Percentiles rank a stretch among this genome's conserved stretches.
Evolutionary conservation across 1,284 basidiomycete species (phyloP).

Genomic region (Inonotus hispidus): DNA sequence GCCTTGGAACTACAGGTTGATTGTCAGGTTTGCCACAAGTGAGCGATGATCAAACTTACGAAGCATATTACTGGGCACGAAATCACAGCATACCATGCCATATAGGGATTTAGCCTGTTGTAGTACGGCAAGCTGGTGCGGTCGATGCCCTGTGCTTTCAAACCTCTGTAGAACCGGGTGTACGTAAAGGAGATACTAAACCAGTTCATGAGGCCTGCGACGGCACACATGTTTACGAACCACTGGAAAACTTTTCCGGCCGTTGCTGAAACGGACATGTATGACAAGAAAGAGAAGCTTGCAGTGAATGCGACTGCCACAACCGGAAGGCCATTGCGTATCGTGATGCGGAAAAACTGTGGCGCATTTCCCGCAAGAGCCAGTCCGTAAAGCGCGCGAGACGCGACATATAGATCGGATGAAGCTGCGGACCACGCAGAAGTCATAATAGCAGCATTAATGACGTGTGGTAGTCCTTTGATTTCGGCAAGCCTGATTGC

Average conservation of each 20-base stretch:
- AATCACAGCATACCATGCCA: constrained; percentile 44
- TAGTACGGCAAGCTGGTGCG: constrained; percentile 36
- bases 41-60: constrained; percentile 40
- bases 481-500: not conserved
- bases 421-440: constrained; percentile 86
- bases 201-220: constrained; percentile 76
- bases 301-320: constrained; percentile 64
- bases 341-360: constrained; percentile 61
- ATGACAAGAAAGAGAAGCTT: constrained; percentile 66
- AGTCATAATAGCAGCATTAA: constrained; percentile 82
- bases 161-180: constrained; percentile 41
- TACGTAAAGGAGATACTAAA: constrained; percentile 47
- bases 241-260: constrained; percentile 71
- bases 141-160: constrained; percentile 38
- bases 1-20: constrained; percentile 53
- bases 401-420: constrained; percentile 77
- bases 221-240: constrained; percentile 69
- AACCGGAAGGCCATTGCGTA: constrained; percentile 71
- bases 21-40: not conserved
- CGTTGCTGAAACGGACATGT: constrained; percentile 56
- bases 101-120: constrained; percentile 30
- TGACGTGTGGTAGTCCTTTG: constrained; percentile 32
- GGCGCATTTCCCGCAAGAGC: constrained; percentile 77
- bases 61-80: constrained; percentile 61
- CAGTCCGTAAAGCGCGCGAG: constrained; percentile 69